Evolutionary conservation across 2,329 filamentous ascomycete genomes (phyloP), one percentile per base, ranked within the genome.

Genomic region (Xylariaceae sp.): DNA sequence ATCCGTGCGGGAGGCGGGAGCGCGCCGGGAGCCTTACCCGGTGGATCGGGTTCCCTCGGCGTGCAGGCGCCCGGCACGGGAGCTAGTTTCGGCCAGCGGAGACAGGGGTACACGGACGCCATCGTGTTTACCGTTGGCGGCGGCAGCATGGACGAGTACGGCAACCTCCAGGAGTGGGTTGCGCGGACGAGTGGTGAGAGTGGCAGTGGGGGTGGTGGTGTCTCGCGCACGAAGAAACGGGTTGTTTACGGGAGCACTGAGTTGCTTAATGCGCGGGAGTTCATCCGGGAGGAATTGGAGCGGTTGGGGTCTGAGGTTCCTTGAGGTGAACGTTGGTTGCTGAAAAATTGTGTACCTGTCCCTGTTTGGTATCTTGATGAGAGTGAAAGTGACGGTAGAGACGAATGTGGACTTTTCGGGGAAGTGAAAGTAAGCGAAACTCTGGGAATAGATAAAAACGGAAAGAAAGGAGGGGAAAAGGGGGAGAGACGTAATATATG

Each of bases 111-210:
- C 67, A 87, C 82, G 39, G 91, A 95, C 60, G 88, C 89, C 1
- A 85, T 95, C 44, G 88, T 95, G n/a, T 95, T 96, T 63, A 92
- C 88, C 0, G 89, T 94, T 3, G 93, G 93, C 4, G 93, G 94
- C 37, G 93, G 93, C 34, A 96, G 90, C 64, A 97, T 98, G 88
- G 93, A 98, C 58, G 93, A 98, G 66, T 98, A 97, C 64, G 92
- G 91, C 17, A 98, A 98, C 67, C 66, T 98, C 64, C 89, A 95
- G 64, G 93, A 97, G 63, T 98, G 93, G 93, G 89, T 92, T 5
- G 82, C 81, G 65, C 78, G 92, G 54, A 90, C 88, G 4, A 74
- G 76, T 38, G 81, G 81, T 12, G 78, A 80, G 44, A n/a, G n/a
- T n/a, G n/a, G n/a, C n/a, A n/a, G n/a, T n/a, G n/a, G n/a, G n/a